Evolutionary conservation across 106 monocot genomes (phyloP).

Genomic region (Narthecium ossifragum): DNA sequence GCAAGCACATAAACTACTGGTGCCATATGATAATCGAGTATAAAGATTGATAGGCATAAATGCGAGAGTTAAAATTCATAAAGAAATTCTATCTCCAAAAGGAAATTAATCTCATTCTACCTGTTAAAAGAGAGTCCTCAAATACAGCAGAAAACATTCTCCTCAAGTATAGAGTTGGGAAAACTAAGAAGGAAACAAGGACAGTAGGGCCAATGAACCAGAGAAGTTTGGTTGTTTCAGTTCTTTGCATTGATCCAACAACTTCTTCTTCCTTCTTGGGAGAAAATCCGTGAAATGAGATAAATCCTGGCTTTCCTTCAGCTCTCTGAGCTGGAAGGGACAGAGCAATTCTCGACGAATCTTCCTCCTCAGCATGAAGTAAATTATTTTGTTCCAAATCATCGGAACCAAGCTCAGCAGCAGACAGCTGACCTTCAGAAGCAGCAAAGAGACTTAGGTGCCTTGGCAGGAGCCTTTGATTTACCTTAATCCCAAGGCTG

Average conservation of each 20-base stretch:
- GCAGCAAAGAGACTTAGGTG: background rate
- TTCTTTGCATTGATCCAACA: slow-evolving; percentile 14
- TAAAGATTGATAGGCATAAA: too few relatives aligned
- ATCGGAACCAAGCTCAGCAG: background rate
- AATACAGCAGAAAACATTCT: slow-evolving; percentile 59
- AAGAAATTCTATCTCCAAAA: too few relatives aligned
- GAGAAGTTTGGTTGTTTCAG: slow-evolving; percentile 37
- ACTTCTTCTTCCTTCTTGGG: slow-evolving; percentile 25
- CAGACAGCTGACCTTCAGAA: background rate
- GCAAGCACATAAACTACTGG: too few relatives aligned
- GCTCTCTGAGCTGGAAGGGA: slow-evolving; percentile 13
- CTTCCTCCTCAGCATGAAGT: background rate
- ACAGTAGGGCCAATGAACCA: slow-evolving; percentile 87
- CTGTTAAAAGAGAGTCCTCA: slow-evolving; percentile 92
- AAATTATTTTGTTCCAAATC: background rate
- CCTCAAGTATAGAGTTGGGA: slow-evolving; percentile 85
- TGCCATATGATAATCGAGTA: too few relatives aligned
- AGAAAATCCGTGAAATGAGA: slow-evolving; percentile 49
- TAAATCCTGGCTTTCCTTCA: slow-evolving; percentile 63
- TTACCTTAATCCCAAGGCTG: background rate
- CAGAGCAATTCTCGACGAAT: background rate
- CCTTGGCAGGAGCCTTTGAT: background rate
- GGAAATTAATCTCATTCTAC: too few relatives aligned
- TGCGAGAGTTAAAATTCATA: too few relatives aligned
- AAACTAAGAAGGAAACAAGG: slow-evolving; percentile 75